Base-by-base conservation (phyloP, 1,284 basidiomycete species). In the Malassezia caprae region DNA sequence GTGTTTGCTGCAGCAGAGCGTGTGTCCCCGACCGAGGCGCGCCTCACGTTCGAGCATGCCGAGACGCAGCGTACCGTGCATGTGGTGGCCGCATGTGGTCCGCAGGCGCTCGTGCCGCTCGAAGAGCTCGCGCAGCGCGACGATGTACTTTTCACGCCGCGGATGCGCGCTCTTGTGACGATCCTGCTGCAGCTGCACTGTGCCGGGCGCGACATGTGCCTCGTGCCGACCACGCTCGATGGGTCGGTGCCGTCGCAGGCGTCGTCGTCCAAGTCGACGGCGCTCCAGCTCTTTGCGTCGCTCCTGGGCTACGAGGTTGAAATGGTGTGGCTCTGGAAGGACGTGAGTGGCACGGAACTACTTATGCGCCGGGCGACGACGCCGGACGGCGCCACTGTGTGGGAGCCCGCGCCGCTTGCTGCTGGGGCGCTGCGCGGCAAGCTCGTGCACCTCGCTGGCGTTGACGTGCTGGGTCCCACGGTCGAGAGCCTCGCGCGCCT, bases 281-380 rank as follows among this genome's bases (percentile, higher is more conserved):
- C 68, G 37, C 74, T 77, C 42, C 39, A 57, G 2, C 59, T 75
- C 4, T 76, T 77, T 60, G 73, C 69, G 10, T 42, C 64, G 6
- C 50, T 75, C 8, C 61, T 76, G 12, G 76, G 76, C 1, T 77
- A 76, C 53, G 65, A 62, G 8, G 62, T 73, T 34, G 74, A 76
- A 51, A 62, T 68, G 3, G 56, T 76, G 1, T 75, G 75, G 64
- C 63, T 77, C 2, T 76, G 69, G 63, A 76, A 76, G 50, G 76
- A 77, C 40, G 51, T 76, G 0, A 62, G 67, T 12, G 76, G 76
- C 8, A 63, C 66, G 11, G 76, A 76, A 60, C 61, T 77, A 11
- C 40, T 73, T 17, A 71, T 71, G 67, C 61, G 72, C n/a, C 59
- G 70, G 6, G 62, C 63, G 8, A 74, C 72, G 2, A 62, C 62